These are phyloP conservation scores for Acer negundo DNA, from an alignment of 345 rosid genomes.

Conservation along the genomic window DNA sequence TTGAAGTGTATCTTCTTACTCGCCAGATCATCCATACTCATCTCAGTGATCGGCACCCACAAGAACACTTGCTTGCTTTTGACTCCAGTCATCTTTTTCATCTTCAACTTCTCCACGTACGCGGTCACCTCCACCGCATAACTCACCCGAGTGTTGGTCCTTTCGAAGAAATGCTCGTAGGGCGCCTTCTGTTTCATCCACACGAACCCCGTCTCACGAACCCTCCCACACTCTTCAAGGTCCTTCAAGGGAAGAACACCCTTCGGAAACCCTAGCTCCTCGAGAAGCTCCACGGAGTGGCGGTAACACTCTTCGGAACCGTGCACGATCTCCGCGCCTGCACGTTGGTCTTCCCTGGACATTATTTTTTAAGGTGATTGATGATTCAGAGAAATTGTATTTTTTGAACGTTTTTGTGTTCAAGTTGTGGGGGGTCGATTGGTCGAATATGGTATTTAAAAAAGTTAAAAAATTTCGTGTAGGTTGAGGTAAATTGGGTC, in stretches of 20 bases:
- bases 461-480: background rate
- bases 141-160: conserved; percentile 59
- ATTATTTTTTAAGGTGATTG: too few species aligned
- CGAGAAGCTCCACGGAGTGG: conserved; percentile 67
- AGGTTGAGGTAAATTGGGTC: conserved; percentile 23
- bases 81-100: conserved; percentile 92
- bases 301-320: conserved; percentile 70
- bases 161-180: conserved; percentile 71
- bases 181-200: conserved; percentile 91
- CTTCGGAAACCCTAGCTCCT: conserved; percentile 85
- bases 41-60: conserved; percentile 90
- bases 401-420: background rate
- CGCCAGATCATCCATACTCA: conserved; percentile 60
- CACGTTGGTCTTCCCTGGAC: conserved; percentile 42
- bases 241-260: conserved; percentile 85
- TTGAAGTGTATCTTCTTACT: conserved; percentile 63
- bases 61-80: conserved; percentile 83
- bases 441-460: background rate
- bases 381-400: too few species aligned
- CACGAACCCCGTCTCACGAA: conserved; percentile 75
- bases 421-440: background rate
- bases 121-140: conserved; percentile 77
- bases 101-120: conserved; percentile 72
- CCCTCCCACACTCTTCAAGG: conserved; percentile 87
- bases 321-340: conserved; percentile 71